These are phyloP conservation scores for Calcarisporium arbuscula DNA, from an alignment of 2,329 filamentous ascomycete species.

Conservation along the genomic window DNA sequence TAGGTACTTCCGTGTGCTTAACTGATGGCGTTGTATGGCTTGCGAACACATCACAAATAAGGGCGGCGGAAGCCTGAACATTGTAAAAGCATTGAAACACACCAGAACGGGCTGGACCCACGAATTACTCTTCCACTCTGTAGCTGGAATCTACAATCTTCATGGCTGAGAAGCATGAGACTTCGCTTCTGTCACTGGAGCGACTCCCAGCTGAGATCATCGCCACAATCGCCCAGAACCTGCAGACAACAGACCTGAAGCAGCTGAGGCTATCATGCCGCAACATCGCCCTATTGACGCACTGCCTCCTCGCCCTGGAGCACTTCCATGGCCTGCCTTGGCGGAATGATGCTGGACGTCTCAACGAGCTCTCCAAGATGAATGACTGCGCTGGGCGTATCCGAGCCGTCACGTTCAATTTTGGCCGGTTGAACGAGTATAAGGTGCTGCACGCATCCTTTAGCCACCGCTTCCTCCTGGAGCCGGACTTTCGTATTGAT, in stretches of 20 bases:
- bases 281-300: constrained; percentile 33
- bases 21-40: too few species aligned
- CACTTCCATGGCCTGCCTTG: constrained; percentile 37
- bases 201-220: constrained; percentile 33
- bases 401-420: constrained; percentile 37
- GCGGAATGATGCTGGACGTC: constrained; percentile 37
- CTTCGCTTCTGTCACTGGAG: too few species aligned
- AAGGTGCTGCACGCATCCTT: constrained; percentile 28
- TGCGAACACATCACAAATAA: too few species aligned
- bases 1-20: too few species aligned
- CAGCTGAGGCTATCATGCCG: constrained; percentile 33
- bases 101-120: too few species aligned
- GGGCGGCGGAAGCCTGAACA: too few species aligned
- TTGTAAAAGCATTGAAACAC: too few species aligned
- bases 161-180: too few species aligned
- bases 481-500: constrained; percentile 28
- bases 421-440: constrained; percentile 35
- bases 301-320: constrained; percentile 34
- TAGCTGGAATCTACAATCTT: too few species aligned
- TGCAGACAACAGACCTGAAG: constrained; percentile 31
- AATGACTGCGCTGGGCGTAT: constrained; percentile 35
- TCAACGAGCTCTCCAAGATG: constrained; percentile 37
- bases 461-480: constrained; percentile 30
- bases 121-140: too few species aligned
- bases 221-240: constrained; percentile 35